Base-by-base conservation (phyloP, 163 green algal genomes). In the Scenedesmus sp. region DNA sequence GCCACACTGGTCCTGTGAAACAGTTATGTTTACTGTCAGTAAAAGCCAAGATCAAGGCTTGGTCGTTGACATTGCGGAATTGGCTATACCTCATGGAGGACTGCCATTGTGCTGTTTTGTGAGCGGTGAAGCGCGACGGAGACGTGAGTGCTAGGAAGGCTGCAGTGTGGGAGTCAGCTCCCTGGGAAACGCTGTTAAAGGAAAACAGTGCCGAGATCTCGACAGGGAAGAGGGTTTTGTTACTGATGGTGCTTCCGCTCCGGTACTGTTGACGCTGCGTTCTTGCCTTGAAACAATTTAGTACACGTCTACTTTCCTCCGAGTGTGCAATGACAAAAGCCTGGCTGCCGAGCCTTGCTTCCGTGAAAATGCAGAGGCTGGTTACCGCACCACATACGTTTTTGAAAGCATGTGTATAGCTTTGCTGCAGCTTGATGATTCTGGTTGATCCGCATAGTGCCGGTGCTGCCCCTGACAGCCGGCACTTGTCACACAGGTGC, bases 1-100 rank as follows among this genome's bases (percentile, higher is more conserved):
- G 79, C 87, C 7, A 81, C 87, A 78, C 87, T 90, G 70, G 72
- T 84, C 85, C 85, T 90, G 85, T 83, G 42, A 26, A 49, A 49
- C 22, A 33, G 56, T 46, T 24, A n/a, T 30, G n/a, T 20, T 30
- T 53, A 33, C 37, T 51, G n/a, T 85, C 30, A 84, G 78, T 59
- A 59, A 7, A 44, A 18, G 15, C 78, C 24, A 30, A 35, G 78
- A 35, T 56, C 78, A 2, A 9, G 40, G 78, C 40, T 2, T 1
- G 16, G 43, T 10, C 42, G 20, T 22, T 15, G 18, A 9, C 42
- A 56, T n/a, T 20, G 20, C 18, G 20, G 24, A 53, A 37, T 84
- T 61, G 42, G 78, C 78, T 35, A 26, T 82, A 89, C 85, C 85
- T 89, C 85, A 89, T 89, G 44, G 70, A 53, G n/a, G n/a, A 89